Evolutionary conservation across 441 rosid genomes (phyloP), one percentile per base, ranked within the genome.

Genomic region (Isatis lusitanica): DNA sequence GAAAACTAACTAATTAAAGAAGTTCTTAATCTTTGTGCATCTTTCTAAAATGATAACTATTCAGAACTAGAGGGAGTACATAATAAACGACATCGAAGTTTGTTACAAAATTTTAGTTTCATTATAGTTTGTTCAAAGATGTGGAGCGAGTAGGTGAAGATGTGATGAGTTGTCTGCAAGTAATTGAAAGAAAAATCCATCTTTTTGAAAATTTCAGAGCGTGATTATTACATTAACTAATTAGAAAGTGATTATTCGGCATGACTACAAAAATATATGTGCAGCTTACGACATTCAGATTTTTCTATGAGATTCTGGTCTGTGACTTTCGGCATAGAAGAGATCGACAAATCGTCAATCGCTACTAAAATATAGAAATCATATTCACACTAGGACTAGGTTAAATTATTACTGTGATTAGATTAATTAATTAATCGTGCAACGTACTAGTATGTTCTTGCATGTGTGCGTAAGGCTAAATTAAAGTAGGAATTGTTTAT

Each of bases 201-300:
- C 24, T 46, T 70, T 46, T 58, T 46, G 28, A 44, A 33, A 59
- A 35, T 18, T 58, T 16, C 38, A 46, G 46, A 55, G 33, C 73
- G 52, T 56, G 55, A 58, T 56, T 56, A 42, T 56, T 55, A 68
- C 33, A 17, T 24, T 33, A 46, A 35, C 16, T 56, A 68, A 68
- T 17, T 68, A 68, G 55, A 68, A 56, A 56, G 73, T 43, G 64
- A 43, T 43, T n/a, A 44, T 58, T 70, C 57, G 36, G 74, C 48
- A 35, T 36, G 59, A 65, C 58, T 35, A 65, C 21, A 36, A 56
- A 46, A 31, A 40, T 55, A 55, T 55, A 40, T 28, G 30, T 53
- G 71, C 17, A 53, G 62, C 53, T 53, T 42, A 26, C 44, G 39
- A 62, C 67, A 42, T 68, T 68, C 44, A 53, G 55, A 68, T 43